These are phyloP conservation scores for Sambucus nigra DNA, from an alignment of 129 eudicot genomes.

Conservation along the genomic window DNA sequence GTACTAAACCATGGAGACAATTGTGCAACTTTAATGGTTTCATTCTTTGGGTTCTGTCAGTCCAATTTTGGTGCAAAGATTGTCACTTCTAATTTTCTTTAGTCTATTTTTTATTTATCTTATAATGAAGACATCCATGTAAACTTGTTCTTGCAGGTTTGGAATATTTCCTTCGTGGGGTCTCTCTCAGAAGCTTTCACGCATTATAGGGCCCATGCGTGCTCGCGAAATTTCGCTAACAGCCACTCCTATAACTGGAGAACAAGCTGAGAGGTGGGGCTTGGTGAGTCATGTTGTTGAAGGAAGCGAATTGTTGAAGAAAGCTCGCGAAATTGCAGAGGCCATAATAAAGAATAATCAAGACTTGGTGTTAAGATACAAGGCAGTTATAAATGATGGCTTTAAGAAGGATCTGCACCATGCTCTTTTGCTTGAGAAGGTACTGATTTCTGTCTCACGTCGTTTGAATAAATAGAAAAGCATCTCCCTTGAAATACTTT, in stretches of 20 bases:
- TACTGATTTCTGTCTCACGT: constrained; percentile 18
- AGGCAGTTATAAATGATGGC: constrained; percentile 91
- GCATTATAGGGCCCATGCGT: constrained; percentile 76
- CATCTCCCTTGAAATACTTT: neutral
- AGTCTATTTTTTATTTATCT: neutral
- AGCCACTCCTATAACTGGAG: constrained; percentile 73
- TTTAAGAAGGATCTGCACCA: constrained; percentile 57
- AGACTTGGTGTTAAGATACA: constrained; percentile 79
- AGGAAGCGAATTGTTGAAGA: constrained; percentile 47
- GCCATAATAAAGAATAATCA: constrained; percentile 71
- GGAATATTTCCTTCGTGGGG: constrained; percentile 99
- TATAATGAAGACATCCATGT: neutral
- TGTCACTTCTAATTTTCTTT: neutral
- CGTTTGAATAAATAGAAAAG: neutral
- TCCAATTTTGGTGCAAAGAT: neutral
- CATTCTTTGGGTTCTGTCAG: no score
- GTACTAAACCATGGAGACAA: no score
- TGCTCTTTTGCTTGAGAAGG: constrained; percentile 88
- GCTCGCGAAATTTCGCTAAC: constrained; percentile 88
- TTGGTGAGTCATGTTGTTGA: constrained; percentile 90
- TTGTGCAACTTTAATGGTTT: no score
- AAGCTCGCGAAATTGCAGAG: constrained; percentile 85
- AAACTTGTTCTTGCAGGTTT: constrained; percentile 41
- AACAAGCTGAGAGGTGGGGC: constrained; percentile 80
- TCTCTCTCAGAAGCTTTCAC: constrained; percentile 93